These are phyloP conservation scores for Dioscorea alata DNA, from an alignment of 106 monocot genomes.

Conservation along the genomic window DNA sequence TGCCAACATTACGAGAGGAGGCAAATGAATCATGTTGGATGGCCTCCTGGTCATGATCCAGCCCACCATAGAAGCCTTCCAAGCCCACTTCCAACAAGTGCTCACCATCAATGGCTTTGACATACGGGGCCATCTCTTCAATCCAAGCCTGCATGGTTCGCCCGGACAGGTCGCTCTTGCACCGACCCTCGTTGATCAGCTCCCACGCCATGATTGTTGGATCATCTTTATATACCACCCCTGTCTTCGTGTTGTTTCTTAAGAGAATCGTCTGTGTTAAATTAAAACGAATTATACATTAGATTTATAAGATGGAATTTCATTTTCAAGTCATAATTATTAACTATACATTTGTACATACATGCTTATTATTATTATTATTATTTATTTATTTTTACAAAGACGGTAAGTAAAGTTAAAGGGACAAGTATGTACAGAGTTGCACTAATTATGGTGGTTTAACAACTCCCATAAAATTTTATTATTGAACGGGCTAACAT, in stretches of 20 bases:
- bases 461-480: too few relatives aligned
- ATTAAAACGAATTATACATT: too few relatives aligned
- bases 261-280: slow-evolving; percentile 28
- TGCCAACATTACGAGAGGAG: background rate
- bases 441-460: too few relatives aligned
- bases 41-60: background rate
- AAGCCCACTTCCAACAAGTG: slow-evolving; percentile 13
- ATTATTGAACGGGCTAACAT: too few relatives aligned
- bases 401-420: too few relatives aligned
- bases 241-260: slow-evolving; percentile 25
- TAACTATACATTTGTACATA: too few relatives aligned
- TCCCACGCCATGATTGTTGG: slow-evolving; percentile 49
- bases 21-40: background rate
- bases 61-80: slow-evolving; percentile 21
- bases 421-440: too few relatives aligned
- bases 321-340: too few relatives aligned
- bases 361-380: too few relatives aligned
- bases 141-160: slow-evolving; percentile 46
- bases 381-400: too few relatives aligned
- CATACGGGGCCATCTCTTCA: slow-evolving; percentile 24
- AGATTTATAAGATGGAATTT: too few relatives aligned
- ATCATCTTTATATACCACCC: slow-evolving; percentile 31
- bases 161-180: slow-evolving; percentile 22
- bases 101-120: slow-evolving; percentile 13
- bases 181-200: slow-evolving; percentile 37